phyloP scores from a whole-genome alignment of 2,329 filamentous ascomycete species.

The Purpureocillium takamizusanense region DNA sequence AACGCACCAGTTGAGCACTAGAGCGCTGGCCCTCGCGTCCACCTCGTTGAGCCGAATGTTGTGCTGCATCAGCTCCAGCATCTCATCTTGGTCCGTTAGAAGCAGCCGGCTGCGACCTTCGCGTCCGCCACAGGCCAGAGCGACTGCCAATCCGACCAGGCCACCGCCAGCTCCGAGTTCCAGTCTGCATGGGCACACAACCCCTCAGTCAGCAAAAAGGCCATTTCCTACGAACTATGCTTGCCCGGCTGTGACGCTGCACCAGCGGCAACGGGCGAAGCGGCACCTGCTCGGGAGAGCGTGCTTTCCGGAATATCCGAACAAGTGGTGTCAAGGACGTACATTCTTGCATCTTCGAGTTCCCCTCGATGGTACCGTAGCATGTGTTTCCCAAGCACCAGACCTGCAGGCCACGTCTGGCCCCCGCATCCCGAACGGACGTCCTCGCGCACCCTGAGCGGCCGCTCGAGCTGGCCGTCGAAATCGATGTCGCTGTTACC shows the following conservation, averaged over 20 bases:
- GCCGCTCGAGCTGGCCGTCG: conserved; percentile 60
- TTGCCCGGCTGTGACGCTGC: too few relatives aligned
- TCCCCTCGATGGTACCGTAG: conserved; percentile 60
- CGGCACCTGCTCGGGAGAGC: too few relatives aligned
- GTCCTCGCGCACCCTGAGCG: conserved; percentile 76
- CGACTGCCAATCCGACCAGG: conserved; percentile 63
- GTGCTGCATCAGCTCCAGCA: conserved; percentile 76
- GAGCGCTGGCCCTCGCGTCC: conserved; percentile 50
- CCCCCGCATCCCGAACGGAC: conserved; percentile 83
- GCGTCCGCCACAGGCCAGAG: conserved; percentile 39
- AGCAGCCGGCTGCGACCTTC: conserved; percentile 39
- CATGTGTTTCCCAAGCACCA: conserved; percentile 81
- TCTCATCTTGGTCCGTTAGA: conserved; percentile 80
- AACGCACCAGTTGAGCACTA: conserved; percentile 72
- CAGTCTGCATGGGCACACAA: conserved; percentile 43
- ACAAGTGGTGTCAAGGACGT: conserved; percentile 22
- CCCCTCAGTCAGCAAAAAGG: conserved; percentile 1
- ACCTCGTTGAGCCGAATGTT: conserved; percentile 81
- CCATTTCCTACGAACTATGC: conserved; percentile 1
- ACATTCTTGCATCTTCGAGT: conserved; percentile 65
- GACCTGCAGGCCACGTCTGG: conserved; percentile 88
- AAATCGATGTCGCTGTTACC: conserved; percentile 51
- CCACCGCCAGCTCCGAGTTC: conserved; percentile 91
- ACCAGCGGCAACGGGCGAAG: neutral
- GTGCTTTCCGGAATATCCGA: too few relatives aligned